phyloP scores from a whole-genome alignment of 176 grass and related monocot genomes.

The Cocos nucifera region DNA sequence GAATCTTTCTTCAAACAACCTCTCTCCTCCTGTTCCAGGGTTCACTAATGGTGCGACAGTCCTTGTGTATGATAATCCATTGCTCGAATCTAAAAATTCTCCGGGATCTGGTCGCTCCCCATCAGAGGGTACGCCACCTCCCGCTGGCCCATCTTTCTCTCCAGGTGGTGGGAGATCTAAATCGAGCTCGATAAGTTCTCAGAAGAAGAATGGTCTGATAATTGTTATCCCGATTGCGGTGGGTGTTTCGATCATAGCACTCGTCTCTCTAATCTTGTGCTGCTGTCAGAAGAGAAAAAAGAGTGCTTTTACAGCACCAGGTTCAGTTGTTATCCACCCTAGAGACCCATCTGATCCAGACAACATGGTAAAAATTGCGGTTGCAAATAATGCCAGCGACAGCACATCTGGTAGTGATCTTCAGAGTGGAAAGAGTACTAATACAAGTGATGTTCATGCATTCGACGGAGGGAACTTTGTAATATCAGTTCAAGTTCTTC shows the following conservation, averaged over 20 bases:
- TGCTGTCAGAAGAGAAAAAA: conserved; percentile 24
- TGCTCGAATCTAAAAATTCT: neutral
- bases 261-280: neutral
- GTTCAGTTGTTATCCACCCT: conserved; percentile 53
- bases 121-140: neutral
- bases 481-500: conserved; percentile 70
- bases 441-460: conserved; percentile 27
- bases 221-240: conserved; percentile 34
- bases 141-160: neutral
- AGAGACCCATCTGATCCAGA: conserved; percentile 33
- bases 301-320: conserved; percentile 6
- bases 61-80: conserved; percentile 35
- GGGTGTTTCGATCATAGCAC: conserved; percentile 10
- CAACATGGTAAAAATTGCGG: conserved; percentile 56
- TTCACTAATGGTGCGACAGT: conserved; percentile 38
- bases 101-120: neutral
- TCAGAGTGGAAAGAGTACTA: conserved; percentile 29
- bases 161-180: neutral
- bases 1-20: conserved; percentile 62
- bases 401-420: conserved; percentile 7
- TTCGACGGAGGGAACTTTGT: conserved; percentile 51
- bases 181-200: conserved; percentile 1
- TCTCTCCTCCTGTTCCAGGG: conserved; percentile 42
- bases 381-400: conserved; percentile 23
- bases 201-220: conserved; percentile 13